These are phyloP conservation scores for Penicillium paneum DNA, from an alignment of 2,329 filamentous ascomycete genomes.

Conservation along the genomic window DNA sequence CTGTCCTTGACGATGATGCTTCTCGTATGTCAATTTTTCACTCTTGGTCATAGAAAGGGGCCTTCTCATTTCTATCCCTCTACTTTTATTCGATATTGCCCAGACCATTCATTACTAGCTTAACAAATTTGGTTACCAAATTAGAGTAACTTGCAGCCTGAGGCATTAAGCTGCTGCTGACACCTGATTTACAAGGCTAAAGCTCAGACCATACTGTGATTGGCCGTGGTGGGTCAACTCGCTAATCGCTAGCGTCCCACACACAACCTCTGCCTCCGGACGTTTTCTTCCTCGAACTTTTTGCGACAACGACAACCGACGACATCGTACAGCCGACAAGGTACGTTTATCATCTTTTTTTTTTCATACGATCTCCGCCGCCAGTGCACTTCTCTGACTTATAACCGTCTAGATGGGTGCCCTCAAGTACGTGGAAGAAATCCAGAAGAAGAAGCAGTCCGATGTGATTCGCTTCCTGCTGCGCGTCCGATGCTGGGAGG, in stretches of 20 bases:
- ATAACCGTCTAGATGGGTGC: constrained; percentile 75
- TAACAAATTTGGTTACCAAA: neutral
- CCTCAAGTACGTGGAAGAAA: constrained; percentile 99
- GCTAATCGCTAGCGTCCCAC: constrained; percentile 45
- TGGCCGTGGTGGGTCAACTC: constrained; percentile 21
- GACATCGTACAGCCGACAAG: constrained; percentile 46
- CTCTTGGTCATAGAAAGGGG: neutral
- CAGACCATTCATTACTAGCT: neutral
- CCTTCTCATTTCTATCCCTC: neutral
- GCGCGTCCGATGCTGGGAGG: constrained; percentile 99
- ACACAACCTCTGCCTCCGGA: constrained; percentile 37
- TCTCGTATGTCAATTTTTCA: too few species aligned
- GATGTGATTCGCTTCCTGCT: constrained; percentile 99
- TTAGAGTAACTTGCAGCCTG: neutral
- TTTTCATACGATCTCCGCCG: neutral
- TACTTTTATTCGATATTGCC: neutral
- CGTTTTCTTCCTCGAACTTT: constrained; percentile 35
- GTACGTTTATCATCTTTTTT: constrained; percentile 30
- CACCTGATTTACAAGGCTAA: constrained; percentile 14
- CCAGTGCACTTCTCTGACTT: constrained; percentile 17
- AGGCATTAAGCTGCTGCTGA: neutral
- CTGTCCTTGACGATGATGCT: neutral
- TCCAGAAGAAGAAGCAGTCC: constrained; percentile 99
- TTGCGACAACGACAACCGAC: constrained; percentile 44
- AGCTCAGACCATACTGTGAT: constrained; percentile 14